A percentile compares a stretch with the other conserved stretches of the same genome.
phyloP scores from a whole-genome alignment of 2,329 filamentous ascomycete genomes.

The Colletotrichum neosansevieriae region DNA sequence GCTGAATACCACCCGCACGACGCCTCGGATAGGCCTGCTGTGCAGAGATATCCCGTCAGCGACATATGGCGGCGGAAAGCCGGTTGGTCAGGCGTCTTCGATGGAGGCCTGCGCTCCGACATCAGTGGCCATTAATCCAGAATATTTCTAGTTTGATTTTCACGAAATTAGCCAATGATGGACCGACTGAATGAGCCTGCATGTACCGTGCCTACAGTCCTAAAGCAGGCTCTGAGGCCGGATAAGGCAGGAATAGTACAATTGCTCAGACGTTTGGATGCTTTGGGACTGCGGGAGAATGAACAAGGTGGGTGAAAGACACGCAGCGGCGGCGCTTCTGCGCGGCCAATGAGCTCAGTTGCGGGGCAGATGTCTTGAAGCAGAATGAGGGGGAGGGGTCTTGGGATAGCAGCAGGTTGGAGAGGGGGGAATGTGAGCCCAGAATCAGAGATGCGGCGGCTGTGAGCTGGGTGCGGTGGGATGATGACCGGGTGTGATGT shows the following conservation, averaged over 20 bases:
- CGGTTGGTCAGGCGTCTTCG: constrained; percentile 17
- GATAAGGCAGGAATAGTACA: constrained; percentile 13
- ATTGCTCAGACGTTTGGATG: constrained; percentile 4
- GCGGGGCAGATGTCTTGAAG: constrained; percentile 3
- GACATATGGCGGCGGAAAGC: constrained; percentile 16
- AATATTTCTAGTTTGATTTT: neutral
- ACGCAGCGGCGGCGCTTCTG: constrained; percentile 26
- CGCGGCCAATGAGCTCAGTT: constrained; percentile 26
- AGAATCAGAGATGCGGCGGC: constrained; percentile 10
- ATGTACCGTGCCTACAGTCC: too few relatives aligned
- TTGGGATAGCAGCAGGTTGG: neutral
- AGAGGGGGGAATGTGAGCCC: constrained; percentile 19
- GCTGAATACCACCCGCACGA: too few relatives aligned
- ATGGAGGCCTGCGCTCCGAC: neutral
- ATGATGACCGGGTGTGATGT: constrained; percentile 26
- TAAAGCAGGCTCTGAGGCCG: constrained; percentile 3
- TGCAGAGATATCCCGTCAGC: constrained; percentile 8
- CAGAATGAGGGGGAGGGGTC: constrained; percentile 4
- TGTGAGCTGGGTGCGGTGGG: constrained; percentile 26
- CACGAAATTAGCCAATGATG: too few relatives aligned
- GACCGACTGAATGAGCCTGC: too few relatives aligned
- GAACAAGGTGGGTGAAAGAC: constrained; percentile 4
- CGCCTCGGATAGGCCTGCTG: constrained; percentile 24
- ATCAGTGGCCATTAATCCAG: neutral
- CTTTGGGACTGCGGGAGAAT: too few relatives aligned